Evolutionary conservation across 331 rosid species (phyloP).

Genomic region (Dryas integrifolia): DNA sequence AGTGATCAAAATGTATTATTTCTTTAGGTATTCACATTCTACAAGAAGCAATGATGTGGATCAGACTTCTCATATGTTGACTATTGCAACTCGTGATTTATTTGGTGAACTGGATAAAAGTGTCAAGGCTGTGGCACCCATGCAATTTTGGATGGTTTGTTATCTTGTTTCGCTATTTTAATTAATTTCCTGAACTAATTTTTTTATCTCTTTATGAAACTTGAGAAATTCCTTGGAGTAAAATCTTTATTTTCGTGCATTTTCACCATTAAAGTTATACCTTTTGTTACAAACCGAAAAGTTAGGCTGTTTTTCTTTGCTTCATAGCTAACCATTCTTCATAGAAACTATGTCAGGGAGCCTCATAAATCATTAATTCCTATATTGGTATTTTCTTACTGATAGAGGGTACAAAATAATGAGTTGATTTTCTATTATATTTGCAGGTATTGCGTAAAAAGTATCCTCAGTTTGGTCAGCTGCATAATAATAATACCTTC

Average conservation of each 20-base stretch:
- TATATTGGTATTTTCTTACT: constrained; percentile 8
- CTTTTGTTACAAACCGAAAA: not conserved
- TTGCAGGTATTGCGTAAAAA: constrained; percentile 83
- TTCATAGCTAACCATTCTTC: not conserved
- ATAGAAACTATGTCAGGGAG: not conserved
- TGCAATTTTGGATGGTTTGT: constrained; percentile 98
- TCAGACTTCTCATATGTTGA: constrained; percentile 88
- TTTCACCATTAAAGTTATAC: not conserved
- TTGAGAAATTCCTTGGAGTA: not conserved
- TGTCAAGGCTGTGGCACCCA: constrained; percentile 92
- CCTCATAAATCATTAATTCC: constrained; percentile 6
- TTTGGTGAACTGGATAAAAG: constrained; percentile 87
- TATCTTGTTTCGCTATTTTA: constrained; percentile 22
- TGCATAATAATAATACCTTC: constrained; percentile 76
- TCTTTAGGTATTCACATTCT: constrained; percentile 66
- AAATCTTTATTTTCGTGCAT: not conserved
- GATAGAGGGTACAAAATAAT: constrained; percentile 5
- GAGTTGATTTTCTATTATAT: constrained; percentile 27
- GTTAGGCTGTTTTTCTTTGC: not conserved
- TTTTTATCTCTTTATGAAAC: constrained; percentile 3
- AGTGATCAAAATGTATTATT: constrained; percentile 25
- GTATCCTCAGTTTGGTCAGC: constrained; percentile 96
- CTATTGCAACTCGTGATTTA: constrained; percentile 84
- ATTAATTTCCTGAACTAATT: constrained; percentile 9
- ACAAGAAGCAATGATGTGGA: constrained; percentile 79